Evolutionary conservation across 1,139 yeast genomes (phyloP), one percentile per base, ranked within the genome.

Genomic region (Spathaspora sp.): DNA sequence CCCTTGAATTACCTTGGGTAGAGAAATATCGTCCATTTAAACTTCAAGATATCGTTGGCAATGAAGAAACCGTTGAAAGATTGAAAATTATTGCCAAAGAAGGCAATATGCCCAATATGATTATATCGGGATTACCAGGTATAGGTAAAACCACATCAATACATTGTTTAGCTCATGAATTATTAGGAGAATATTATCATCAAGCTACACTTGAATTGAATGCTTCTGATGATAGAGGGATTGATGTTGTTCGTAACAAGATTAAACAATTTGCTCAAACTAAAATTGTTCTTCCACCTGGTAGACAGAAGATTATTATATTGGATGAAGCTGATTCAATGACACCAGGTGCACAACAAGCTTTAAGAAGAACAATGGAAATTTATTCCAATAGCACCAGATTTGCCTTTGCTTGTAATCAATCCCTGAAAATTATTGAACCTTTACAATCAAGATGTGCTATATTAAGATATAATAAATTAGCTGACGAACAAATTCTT

Each of bases 281-380:
- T 56, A 91, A 89, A 62, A 93, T 74, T 47, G 69, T 60, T 64
- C 64, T 74, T 51, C 80, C 80, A 3, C 74, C 75, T 9, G 79
- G 79, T 10, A 63, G 76, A 56, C 97, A 93, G 60, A 93, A 93
- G 74, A 88, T 93, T 50, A 80, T 93, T 52, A 90, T 91, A 46
- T 70, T 91, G 51, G 98, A 91, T 65, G 98, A 91, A 65, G 98
- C 97, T 0, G 98, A 93, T 63, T 87, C 96, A n/a, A 89, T 93
- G 91, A 93, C 99, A 0, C 91, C 97, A 0, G 97, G 96, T 42
- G 99, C 99, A 0, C 99, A 93, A 65, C 97, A 91, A 61, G 99
- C 99, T 0, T 72, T 93, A 57, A 79, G 99, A 68, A 80, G 99
- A 62, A 93, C 98, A 1, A 93, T 93, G 99, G 99, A 93, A 62